Base-by-base conservation (phyloP, 2,329 filamentous ascomycete species). In the Sclerotinia glacialis region DNA sequence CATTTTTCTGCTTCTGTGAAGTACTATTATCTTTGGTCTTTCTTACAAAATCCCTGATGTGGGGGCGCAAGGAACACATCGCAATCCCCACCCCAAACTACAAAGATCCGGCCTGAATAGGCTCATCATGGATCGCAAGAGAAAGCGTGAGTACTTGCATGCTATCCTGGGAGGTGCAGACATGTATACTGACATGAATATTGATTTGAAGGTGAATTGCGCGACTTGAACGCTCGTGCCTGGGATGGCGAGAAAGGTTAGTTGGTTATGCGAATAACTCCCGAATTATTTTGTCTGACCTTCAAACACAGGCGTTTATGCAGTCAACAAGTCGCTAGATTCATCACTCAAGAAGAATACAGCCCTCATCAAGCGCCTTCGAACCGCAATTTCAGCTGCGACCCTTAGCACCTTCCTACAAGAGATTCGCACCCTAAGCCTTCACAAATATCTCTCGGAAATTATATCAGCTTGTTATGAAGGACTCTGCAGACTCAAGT, bases 271-370 rank as follows among this genome's bases (percentile, higher is more conserved):
- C 64, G 46, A 55, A 52, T 34, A 44, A 18, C 55, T 46, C 26
- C 46, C 11, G 16, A n/a, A 52, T 11, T 14, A n/a, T 42, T 56
- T 60, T 34, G 64, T 66, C 69, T 73, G 54, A 75, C 65, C 50
- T 50, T 14, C 31, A 26, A 31, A 23, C 60, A 26, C 42, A 74
- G 72, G 65, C 65, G 68, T 77, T 49, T 76, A 72, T 73, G 72
- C 69, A 64, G 88, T 95, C 72, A 88, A 86, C 78, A 85, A 86
- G 76, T 90, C 91, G 40, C 89, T 98, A 75, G 94, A 98, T 79
- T 97, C 94, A 63, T 95, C 93, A 62, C 84, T 98, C 78, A 97
- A 97, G 81, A 98, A 97, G 83, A 98, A 98, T 75, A 98, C 94
- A 5, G 93, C 93, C 71, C 97, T 98, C 78, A 98, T 98, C 77